Evolutionary conservation across 1,284 basidiomycete species (phyloP), one percentile per base, ranked within the genome.

Genomic region (Thelephora terrestris): DNA sequence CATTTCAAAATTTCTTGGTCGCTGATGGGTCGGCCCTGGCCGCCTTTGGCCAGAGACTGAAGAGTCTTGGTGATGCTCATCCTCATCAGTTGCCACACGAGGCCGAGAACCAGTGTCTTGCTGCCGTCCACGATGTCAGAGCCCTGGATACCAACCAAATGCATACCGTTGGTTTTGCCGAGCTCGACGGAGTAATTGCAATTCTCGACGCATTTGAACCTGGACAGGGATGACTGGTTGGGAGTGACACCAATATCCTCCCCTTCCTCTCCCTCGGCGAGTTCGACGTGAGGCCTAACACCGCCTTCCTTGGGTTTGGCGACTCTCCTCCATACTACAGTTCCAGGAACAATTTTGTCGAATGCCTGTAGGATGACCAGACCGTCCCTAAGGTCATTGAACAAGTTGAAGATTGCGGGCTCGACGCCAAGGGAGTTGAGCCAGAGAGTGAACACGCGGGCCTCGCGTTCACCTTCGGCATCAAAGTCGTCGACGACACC

Each of bases 131-230:
- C 91, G 57, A 99, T 96, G 66, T 98, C 95, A 2, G 93, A 83
- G 9, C 95, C 95, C 65, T 99, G 96, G 57, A 99, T 97, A 20
- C 94, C 94, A 49, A 99, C 93, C 53, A 99, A 75, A 64, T 91
- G 91, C 91, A 99, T 91, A 44, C 86, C 82, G 63, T 90, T 93
- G 61, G 89, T 82, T 66, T 87, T 91, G 16, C 83, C 94, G 16
- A 99, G 81, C 47, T 99, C 95, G 46, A 98, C 86, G 4, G 74
- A 83, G 60, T 99, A 99, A 66, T 99, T 99, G 47, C 91, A 97
- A 69, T 99, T 99, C 69, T 99, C 96, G 32, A 99, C 93, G 40
- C 84, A 84, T 74, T 99, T 99, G 78, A 98, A 99, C 48, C 92
- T 76, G 34, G 91, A 93, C 20, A 99, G 73, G 48, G 82, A 87